Evolutionary conservation across 2,329 filamentous ascomycete species (phyloP), one percentile per base, ranked within the genome.

Genomic region (Cladorrhinum sp.): DNA sequence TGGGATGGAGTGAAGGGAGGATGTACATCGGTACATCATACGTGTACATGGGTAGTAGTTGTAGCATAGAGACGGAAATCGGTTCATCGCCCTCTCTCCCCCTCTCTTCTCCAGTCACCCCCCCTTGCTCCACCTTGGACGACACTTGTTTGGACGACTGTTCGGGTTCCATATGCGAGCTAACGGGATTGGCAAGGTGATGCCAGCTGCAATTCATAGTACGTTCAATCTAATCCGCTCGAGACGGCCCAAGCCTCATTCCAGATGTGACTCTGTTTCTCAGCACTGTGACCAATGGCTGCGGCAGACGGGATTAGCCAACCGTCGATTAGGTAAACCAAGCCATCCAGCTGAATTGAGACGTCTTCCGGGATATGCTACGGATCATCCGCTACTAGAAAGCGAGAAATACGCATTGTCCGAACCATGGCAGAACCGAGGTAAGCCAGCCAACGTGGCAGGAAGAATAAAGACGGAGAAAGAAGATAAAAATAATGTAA

Each of bases 301-400:
- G 56, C 42, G 26, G 36, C 36, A 49, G 36, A 46, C 36, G 26
- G 10, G 36, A 39, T 49, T 48, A 58, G 64, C 62, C 62, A 60
- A 49, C 64, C 53, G 59, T 58, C 60, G 60, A 65, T 66, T 65
- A 61, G 62, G 62, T 64, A 64, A 46, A 63, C 58, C 52, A 48
- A 51, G 49, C 21, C 49, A 28, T 14, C 21, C 21, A 57, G 54
- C 54, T 57, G 54, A 57, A 39, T 26, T 26, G 26, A 57, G 39
- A 57, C 39, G 23, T 48, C 30, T 57, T 49, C 18, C 54, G 39
- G 39, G 9, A 48, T 18, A 49, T 20, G n/a, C 36, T 24, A 49
- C 54, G 12, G 33, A 36, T 36, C 33, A 16, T 36, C 33, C 9
- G 14, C 33, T 36, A 48, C 36, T 57, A 39, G 36, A 57, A 57